phyloP scores from a whole-genome alignment of 202 grass and related monocot species.

The Musa balbisiana region DNA sequence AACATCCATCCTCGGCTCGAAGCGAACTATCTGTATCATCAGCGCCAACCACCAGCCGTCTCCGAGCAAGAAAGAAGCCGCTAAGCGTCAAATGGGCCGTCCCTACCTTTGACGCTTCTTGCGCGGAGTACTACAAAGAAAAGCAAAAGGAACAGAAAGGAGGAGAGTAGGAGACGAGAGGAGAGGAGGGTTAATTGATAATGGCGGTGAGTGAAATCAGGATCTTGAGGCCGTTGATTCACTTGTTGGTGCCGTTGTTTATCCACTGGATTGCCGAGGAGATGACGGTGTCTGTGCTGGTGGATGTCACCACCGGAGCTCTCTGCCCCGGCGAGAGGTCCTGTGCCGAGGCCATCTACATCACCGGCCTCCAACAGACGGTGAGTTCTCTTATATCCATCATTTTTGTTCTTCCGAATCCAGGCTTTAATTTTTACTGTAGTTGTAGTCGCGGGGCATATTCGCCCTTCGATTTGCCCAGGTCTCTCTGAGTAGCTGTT shows the following conservation, averaged over 20 bases:
- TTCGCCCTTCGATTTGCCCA: too few relatives aligned
- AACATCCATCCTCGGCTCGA: too few relatives aligned
- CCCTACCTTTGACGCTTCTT: too few relatives aligned
- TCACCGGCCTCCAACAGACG: conserved; percentile 66
- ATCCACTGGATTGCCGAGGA: conserved; percentile 75
- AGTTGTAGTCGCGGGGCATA: too few relatives aligned
- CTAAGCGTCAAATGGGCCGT: too few relatives aligned
- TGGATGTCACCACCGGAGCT: conserved; percentile 57
- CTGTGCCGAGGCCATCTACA: conserved; percentile 71
- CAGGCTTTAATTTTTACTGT: neutral
- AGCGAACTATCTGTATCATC: too few relatives aligned
- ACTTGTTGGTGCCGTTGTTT: conserved; percentile 47
- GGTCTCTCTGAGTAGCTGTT: too few relatives aligned
- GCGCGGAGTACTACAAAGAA: too few relatives aligned
- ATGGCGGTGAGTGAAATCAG: conserved; percentile 15
- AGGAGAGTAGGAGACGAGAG: neutral
- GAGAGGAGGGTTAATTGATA: neutral
- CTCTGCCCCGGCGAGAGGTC: conserved; percentile 41
- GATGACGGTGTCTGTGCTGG: conserved; percentile 83
- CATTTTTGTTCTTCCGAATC: neutral
- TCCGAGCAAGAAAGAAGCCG: too few relatives aligned
- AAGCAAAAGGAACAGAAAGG: neutral
- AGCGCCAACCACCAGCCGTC: too few relatives aligned
- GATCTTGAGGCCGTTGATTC: conserved; percentile 37
- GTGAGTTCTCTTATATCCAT: neutral